These are phyloP conservation scores for Xylaria grammica DNA, from an alignment of 495 filamentous ascomycete species.

Conservation along the genomic window DNA sequence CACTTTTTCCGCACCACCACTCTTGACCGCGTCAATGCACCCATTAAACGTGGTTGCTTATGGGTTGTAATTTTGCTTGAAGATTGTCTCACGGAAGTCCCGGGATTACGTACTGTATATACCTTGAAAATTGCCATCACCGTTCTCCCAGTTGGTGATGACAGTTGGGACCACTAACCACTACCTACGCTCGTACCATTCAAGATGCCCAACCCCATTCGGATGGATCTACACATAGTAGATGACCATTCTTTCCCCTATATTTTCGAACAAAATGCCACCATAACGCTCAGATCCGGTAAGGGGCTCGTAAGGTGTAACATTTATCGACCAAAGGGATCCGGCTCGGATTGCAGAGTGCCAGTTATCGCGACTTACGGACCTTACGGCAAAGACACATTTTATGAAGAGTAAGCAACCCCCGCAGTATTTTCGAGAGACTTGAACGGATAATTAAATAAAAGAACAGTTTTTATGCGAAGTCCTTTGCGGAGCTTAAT, in stretches of 20 bases:
- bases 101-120: too few relatives aligned
- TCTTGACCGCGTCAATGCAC: too few relatives aligned
- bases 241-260: slow-evolving; percentile 17
- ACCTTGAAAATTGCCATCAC: too few relatives aligned
- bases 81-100: too few relatives aligned
- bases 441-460: too few relatives aligned
- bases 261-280: slow-evolving; percentile 47
- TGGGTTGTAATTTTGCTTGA: too few relatives aligned
- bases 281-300: slow-evolving; percentile 29
- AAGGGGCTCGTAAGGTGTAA: slow-evolving; percentile 21
- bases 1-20: too few relatives aligned
- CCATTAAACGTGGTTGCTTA: too few relatives aligned
- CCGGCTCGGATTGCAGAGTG: slow-evolving; percentile 17
- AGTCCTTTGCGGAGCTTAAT: slow-evolving; percentile 52
- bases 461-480: slow-evolving; percentile 52
- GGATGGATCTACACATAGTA: slow-evolving; percentile 43
- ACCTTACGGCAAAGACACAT: slow-evolving; percentile 70
- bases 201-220: slow-evolving; percentile 8
- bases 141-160: too few relatives aligned
- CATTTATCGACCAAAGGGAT: slow-evolving; percentile 25
- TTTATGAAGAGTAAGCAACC: slow-evolving; percentile 34
- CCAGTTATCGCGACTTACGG: slow-evolving; percentile 63
- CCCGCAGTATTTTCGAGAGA: too few relatives aligned
- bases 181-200: neutral
- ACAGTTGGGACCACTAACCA: too few relatives aligned